Base-by-base conservation (phyloP, 75 land plant species). In the Cunninghamia lanceolata region DNA sequence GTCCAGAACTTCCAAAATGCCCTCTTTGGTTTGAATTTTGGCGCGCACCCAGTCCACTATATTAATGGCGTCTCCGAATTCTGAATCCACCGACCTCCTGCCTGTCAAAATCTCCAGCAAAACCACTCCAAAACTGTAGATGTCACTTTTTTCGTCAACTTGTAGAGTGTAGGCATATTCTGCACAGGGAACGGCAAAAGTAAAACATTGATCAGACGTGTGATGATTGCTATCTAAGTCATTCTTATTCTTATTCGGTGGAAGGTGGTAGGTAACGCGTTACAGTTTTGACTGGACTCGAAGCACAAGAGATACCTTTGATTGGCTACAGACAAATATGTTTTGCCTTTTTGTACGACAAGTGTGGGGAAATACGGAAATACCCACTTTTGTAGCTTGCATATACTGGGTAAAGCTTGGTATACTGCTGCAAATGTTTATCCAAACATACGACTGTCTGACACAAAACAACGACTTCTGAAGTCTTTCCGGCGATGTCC, bases 81-180 rank as follows among this genome's bases (percentile, higher is more conserved):
- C 96, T 9, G 94, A 88, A 34, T 93, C 96, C 82, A 93, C 93
- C 54, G 96, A 90, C 42, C 93, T n/a, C 39, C 86, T 46, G 36
- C 88, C 88, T 19, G 88, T 96, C 83, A 94, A 40, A 8, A 96
- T 89, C 89, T 96, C 97, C 93, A 96, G 85, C 82, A 96, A 38
- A 25, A 96, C 97, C 50, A 96, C 97, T 36, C 97, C 97, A 77
- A 88, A 96, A 85, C 97, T 96, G 89, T 96, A 96, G 6, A 96
- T 93, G 85, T 96, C 97, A 78, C 97, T 94, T 91, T 94, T 95
- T 84, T 95, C 95, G 63, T 95, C 97, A 39, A 95, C 97, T 86
- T 93, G 94, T n/a, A 94, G 83, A 28, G 97, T 96, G 87, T 96
- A 96, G 1, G 97, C 96, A 73, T 96, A 96, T 63, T 96, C 97